These are phyloP conservation scores for Trametes cubensis DNA, from an alignment of 768 basidiomycete species.

Conservation along the genomic window DNA sequence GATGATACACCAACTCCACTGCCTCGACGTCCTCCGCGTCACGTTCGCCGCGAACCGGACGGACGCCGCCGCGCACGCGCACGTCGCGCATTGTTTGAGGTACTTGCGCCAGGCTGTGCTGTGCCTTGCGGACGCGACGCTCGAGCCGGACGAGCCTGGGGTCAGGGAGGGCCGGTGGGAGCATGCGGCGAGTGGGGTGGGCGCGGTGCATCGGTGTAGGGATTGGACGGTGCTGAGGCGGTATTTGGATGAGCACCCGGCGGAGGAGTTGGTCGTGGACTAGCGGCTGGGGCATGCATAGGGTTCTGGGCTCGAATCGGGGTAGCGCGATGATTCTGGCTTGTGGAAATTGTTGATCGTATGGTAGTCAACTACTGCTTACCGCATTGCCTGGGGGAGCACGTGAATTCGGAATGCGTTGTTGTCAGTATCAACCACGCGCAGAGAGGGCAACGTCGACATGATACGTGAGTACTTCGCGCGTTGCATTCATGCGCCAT, in stretches of 20 bases:
- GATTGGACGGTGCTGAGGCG: conserved; percentile 26
- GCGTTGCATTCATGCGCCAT: too few species aligned
- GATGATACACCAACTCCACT: conserved; percentile 35
- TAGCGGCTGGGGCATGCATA: too few species aligned
- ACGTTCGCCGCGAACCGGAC: conserved; percentile 20
- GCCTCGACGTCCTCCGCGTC: conserved; percentile 33
- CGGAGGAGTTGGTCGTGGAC: background rate
- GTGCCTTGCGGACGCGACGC: conserved; percentile 34
- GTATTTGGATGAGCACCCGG: conserved; percentile 23
- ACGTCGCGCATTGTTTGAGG: conserved; percentile 33
- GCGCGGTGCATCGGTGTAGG: conserved; percentile 23
- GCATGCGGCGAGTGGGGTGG: conserved; percentile 21
- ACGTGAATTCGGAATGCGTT: too few species aligned
- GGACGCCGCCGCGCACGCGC: conserved; percentile 12
- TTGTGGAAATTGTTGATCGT: too few species aligned
- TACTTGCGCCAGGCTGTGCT: conserved; percentile 33
- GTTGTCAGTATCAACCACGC: too few species aligned
- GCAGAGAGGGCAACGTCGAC: too few species aligned
- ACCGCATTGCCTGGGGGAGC: too few species aligned
- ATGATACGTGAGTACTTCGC: too few species aligned
- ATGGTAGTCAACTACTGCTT: too few species aligned
- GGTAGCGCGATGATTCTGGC: too few species aligned
- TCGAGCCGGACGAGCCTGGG: conserved; percentile 26
- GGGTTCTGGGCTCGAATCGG: too few species aligned
- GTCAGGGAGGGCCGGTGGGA: conserved; percentile 8